Base-by-base conservation (phyloP, 345 rosid species). In the Lagerstroemia speciosa region DNA sequence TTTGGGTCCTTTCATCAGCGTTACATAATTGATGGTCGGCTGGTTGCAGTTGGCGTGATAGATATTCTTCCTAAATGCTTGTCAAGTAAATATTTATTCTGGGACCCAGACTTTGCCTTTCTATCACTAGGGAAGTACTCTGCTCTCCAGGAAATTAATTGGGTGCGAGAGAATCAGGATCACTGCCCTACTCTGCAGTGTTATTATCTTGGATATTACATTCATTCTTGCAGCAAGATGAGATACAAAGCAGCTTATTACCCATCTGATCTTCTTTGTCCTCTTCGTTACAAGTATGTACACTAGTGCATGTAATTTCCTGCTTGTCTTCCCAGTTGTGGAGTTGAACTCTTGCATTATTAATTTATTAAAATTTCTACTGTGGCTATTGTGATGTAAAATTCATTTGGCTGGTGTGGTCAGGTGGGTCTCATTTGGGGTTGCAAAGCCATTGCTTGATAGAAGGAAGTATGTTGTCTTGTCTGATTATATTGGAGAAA, bases 1-100 rank as follows among this genome's bases (percentile, higher is more conserved):
- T 94, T 88, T 65, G 97, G 99, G 48, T 91, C 99, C 69, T 94
- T 91, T 79, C 99, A 94, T 83, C 99, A 94, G 77, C 96, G 88
- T 68, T 94, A 94, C 75, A 72, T 87, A 70, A 71, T 94, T 65
- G 92, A 91, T 75, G 99, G 94, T 32, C 87, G 61, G 75, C 83
- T 94, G 38, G 83, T 94, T 70, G 99, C 99, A 29, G 97, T 94
- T 12, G 99, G 99, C 37, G 97, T 94, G 55, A 67, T 94, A 41
- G 99, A 94, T 79, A 81, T 91, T 69, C 95, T 94, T 60, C 99
- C 99, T 52, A 83, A 78, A 79, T 91, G 99, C 79, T 75, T 94
- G 83, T 94, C 97, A 10, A 94, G 99, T 81, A 91, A 86, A 70
- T 94, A 94, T 79, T 68, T 94, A 53, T 91, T 94, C 76, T 94